Conservation (phyloP, 331 rosid species). For the Quercus lobata region DNA sequence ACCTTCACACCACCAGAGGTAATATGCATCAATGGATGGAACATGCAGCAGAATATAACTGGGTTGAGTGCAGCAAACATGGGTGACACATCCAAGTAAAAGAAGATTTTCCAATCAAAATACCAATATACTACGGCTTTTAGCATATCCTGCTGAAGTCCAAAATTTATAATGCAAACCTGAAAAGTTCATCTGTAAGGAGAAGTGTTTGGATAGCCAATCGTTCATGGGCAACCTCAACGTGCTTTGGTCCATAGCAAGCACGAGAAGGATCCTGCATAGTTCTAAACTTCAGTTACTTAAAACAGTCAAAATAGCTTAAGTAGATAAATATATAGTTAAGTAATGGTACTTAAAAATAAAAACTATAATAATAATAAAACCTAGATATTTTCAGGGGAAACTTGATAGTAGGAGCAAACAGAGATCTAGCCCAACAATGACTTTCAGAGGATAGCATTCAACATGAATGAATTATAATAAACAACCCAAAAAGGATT, state of each 20-base stretch:
- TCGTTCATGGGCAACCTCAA: slow-evolving; percentile 94
- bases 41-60: neutral
- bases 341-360: neutral
- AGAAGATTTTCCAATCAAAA: neutral
- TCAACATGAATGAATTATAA: no score
- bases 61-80: neutral
- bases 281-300: slow-evolving; percentile 12
- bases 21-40: neutral
- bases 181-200: slow-evolving; percentile 84
- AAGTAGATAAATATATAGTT: neutral
- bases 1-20: neutral
- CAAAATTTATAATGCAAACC: slow-evolving; percentile 38
- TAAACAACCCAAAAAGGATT: no score
- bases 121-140: neutral
- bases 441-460: no score
- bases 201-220: slow-evolving; percentile 91
- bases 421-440: no score
- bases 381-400: neutral
- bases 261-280: slow-evolving; percentile 83
- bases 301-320: neutral
- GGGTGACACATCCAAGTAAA: neutral
- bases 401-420: no score
- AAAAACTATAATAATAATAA: neutral
- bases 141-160: neutral
- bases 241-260: slow-evolving; percentile 92